These are phyloP conservation scores for Myxozyma lipomycoides DNA, from an alignment of 805 yeast genomes.

Conservation along the genomic window DNA sequence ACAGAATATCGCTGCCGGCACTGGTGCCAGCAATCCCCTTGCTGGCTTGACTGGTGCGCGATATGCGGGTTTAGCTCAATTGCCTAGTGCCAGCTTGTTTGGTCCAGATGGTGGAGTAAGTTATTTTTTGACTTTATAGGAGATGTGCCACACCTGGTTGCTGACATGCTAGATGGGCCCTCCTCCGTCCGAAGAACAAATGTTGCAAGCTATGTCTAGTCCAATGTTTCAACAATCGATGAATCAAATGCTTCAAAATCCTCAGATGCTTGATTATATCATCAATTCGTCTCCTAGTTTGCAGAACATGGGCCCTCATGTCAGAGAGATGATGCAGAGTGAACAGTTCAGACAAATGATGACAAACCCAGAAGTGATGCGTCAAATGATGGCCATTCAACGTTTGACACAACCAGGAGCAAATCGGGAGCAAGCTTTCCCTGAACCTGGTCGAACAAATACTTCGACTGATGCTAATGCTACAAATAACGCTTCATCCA, in stretches of 20 bases:
- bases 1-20: constrained; percentile 79
- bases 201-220: constrained; percentile 68
- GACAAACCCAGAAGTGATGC: constrained; percentile 78
- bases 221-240: constrained; percentile 80
- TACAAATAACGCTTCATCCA: constrained; percentile 27
- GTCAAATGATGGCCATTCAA: constrained; percentile 76
- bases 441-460: constrained; percentile 36
- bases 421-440: constrained; percentile 31
- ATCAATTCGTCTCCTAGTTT: constrained; percentile 81
- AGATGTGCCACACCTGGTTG: not conserved
- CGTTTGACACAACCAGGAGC: constrained; percentile 38
- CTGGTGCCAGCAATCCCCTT: constrained; percentile 81
- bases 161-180: constrained; percentile 49
- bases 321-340: constrained; percentile 77
- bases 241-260: constrained; percentile 78
- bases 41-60: constrained; percentile 93
- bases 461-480: constrained; percentile 26
- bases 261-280: constrained; percentile 79
- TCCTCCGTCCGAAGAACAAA: constrained; percentile 70
- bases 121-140: not conserved
- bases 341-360: constrained; percentile 77
- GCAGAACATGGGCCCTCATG: constrained; percentile 80
- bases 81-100: constrained; percentile 84
- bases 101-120: constrained; percentile 84
- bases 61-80: constrained; percentile 84